These are phyloP conservation scores for Russula sp. DNA, from an alignment of 768 basidiomycete species.

Conservation along the genomic window DNA sequence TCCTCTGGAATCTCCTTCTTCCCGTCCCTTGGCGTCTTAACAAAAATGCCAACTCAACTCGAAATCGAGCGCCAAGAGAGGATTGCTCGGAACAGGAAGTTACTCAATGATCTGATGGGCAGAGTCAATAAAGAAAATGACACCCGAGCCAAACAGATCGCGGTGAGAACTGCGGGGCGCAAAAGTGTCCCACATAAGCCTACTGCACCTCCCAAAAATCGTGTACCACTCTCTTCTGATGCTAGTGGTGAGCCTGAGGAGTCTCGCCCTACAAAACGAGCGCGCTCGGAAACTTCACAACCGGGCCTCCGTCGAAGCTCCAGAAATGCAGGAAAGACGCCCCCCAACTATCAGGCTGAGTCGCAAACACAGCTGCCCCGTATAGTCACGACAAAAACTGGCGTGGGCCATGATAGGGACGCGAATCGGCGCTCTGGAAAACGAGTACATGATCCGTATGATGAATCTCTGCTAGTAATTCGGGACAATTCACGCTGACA, in stretches of 20 bases:
- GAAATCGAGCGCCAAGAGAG: constrained; percentile 8
- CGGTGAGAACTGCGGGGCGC: neutral
- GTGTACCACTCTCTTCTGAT: neutral
- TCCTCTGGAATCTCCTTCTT: neutral
- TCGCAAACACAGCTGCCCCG: constrained; percentile 14
- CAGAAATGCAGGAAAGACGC: constrained; percentile 50
- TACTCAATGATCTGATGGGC: constrained; percentile 1
- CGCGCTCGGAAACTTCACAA: constrained; percentile 1
- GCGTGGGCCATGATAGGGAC: constrained; percentile 24
- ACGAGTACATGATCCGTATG: constrained; percentile 46
- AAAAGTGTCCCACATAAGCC: neutral
- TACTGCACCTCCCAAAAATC: neutral
- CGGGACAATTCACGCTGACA: neutral
- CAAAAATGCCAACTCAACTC: constrained; percentile 18
- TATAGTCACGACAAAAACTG: constrained; percentile 17
- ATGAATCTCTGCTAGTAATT: constrained; percentile 4
- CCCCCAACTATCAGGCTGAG: constrained; percentile 45
- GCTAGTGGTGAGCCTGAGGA: neutral
- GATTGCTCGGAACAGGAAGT: constrained; percentile 1
- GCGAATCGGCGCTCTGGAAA: constrained; percentile 24
- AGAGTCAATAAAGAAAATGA: neutral
- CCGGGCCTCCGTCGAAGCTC: constrained; percentile 53
- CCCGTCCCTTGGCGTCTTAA: neutral
- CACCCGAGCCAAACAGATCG: neutral
- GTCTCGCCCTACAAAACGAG: constrained; percentile 3